A percentile compares a stretch with the other conserved stretches of the same genome.
Evolutionary conservation across 176 grass and related monocot species (phyloP).

Genomic region (Rhynchospora pubera): DNA sequence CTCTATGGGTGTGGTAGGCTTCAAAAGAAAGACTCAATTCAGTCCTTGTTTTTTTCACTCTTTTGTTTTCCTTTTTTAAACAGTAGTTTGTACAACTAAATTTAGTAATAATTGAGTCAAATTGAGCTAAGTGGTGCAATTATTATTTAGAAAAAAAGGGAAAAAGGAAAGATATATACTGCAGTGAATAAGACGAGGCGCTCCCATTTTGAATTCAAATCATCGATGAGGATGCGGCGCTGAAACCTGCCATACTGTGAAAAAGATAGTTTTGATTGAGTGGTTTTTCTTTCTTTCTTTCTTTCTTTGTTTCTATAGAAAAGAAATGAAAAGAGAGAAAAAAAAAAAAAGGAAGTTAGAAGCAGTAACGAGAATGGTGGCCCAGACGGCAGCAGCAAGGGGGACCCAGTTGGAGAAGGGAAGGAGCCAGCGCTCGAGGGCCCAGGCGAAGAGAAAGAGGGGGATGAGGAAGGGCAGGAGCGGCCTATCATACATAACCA

Average conservation of each 20-base stretch:
- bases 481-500: conserved; percentile 75
- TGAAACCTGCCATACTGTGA: conserved; percentile 78
- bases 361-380: conserved; percentile 64
- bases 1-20: conserved; percentile 79
- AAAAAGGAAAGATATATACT: conserved; percentile 36
- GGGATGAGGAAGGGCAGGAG: conserved; percentile 83
- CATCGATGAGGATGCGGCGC: conserved; percentile 50
- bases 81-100: neutral
- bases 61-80: neutral
- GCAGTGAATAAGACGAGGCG: conserved; percentile 81
- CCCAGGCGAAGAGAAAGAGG: conserved; percentile 71
- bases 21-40: conserved; percentile 10
- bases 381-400: conserved; percentile 72
- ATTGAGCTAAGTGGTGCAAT: no score
- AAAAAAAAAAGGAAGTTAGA: neutral
- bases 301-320: no score
- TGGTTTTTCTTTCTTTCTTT: no score
- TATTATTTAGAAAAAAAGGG: neutral
- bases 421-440: conserved; percentile 81
- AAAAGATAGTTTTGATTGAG: neutral
- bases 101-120: neutral
- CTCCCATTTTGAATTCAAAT: conserved; percentile 94
- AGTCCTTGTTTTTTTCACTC: no score
- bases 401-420: conserved; percentile 98
- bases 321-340: neutral